Conservation (phyloP, 2,329 filamentous ascomycete genomes). For the Aspergillus pseudotamarii region DNA sequence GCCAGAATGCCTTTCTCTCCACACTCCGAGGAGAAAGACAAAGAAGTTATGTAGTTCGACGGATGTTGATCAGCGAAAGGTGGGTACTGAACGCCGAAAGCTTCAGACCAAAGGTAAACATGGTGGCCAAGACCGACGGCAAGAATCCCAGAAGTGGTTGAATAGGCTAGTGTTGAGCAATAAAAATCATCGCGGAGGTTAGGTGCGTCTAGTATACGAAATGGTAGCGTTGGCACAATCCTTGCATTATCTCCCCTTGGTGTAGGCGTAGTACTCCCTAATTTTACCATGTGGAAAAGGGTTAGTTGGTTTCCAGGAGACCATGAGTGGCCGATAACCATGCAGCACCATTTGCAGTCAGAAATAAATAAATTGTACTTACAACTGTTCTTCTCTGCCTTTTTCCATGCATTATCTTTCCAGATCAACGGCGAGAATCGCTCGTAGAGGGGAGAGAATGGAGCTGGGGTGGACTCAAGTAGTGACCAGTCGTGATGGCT, state of each 20-base stretch:
- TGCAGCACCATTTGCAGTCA: not conserved
- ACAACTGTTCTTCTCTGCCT: conserved; percentile 35
- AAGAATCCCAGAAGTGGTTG: conserved; percentile 69
- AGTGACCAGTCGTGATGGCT: conserved; percentile 42
- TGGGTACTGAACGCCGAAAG: conserved; percentile 64
- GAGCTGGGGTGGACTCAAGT: conserved; percentile 26
- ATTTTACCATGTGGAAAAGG: conserved; percentile 8
- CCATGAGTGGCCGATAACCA: not conserved
- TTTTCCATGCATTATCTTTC: conserved; percentile 44
- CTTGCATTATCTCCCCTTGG: conserved; percentile 33
- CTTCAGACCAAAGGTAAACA: conserved; percentile 89
- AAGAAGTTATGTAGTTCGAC: conserved; percentile 70
- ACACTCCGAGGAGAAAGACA: conserved; percentile 83
- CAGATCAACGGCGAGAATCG: conserved; percentile 38
- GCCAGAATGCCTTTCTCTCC: conserved; percentile 81
- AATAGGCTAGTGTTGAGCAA: conserved; percentile 88
- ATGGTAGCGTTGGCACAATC: conserved; percentile 70
- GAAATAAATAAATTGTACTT: conserved; percentile 25
- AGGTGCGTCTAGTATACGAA: conserved; percentile 87
- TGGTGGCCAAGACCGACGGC: conserved; percentile 79
- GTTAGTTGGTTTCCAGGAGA: not conserved
- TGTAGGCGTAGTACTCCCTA: conserved; percentile 25
- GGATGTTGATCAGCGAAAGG: conserved; percentile 55
- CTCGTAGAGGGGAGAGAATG: conserved; percentile 32
- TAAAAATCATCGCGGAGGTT: conserved; percentile 94